Percentiles rank a stretch among this genome's conserved stretches.
Evolutionary conservation across 2,329 filamentous ascomycete genomes (phyloP).

Genomic region (Fusarium protoensiforme): DNA sequence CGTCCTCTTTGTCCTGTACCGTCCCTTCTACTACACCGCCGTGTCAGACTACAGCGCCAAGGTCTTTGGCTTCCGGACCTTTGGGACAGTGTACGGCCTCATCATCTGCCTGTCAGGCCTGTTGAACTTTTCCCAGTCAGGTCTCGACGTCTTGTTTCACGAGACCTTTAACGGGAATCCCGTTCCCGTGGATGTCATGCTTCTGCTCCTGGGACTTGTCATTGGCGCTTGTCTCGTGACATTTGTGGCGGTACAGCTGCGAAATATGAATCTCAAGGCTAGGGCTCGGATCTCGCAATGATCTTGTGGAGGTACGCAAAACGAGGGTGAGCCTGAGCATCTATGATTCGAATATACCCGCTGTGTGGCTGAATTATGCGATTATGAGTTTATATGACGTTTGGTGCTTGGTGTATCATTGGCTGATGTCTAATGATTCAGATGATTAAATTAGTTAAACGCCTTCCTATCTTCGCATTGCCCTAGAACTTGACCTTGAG

Average conservation of each 20-base stretch:
- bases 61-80: slow-evolving; percentile 91
- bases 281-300: slow-evolving; percentile 38
- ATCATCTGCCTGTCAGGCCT: slow-evolving; percentile 88
- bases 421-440: neutral
- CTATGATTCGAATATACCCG: neutral
- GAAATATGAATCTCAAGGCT: slow-evolving; percentile 45
- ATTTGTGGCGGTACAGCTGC: slow-evolving; percentile 67
- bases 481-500: neutral
- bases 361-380: neutral
- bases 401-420: neutral
- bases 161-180: slow-evolving; percentile 77
- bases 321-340: neutral
- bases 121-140: slow-evolving; percentile 85
- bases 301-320: neutral
- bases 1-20: slow-evolving; percentile 82
- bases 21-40: slow-evolving; percentile 91
- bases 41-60: slow-evolving; percentile 92
- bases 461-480: neutral
- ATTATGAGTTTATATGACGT: neutral
- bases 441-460: neutral
- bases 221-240: slow-evolving; percentile 74
- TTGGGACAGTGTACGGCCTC: slow-evolving; percentile 92
- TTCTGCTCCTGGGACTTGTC: slow-evolving; percentile 70
- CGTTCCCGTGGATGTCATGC: slow-evolving; percentile 77
- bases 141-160: slow-evolving; percentile 82